These are phyloP conservation scores for Camelina laxa DNA, from an alignment of 345 rosid genomes.

Conservation along the genomic window DNA sequence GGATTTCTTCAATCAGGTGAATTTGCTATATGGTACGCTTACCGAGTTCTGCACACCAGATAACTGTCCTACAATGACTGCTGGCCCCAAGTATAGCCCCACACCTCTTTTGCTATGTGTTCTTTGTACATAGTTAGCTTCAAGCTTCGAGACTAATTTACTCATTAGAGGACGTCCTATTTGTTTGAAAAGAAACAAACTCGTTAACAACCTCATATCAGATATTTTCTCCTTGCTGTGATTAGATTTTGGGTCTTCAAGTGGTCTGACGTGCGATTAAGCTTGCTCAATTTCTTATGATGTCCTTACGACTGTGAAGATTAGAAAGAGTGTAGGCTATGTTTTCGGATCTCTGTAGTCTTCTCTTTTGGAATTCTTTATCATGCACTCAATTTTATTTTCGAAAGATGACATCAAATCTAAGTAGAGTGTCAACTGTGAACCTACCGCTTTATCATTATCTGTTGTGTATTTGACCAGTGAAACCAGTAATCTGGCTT, in stretches of 20 bases:
- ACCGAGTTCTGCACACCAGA: slow-evolving; percentile 97
- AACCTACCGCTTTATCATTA: neutral
- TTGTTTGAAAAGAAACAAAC: neutral
- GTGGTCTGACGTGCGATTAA: neutral
- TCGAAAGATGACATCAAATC: neutral
- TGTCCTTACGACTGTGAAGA: slow-evolving; percentile 2
- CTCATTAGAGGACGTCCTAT: neutral
- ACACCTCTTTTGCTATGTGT: slow-evolving; percentile 20
- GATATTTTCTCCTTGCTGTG: neutral
- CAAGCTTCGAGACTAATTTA: neutral
- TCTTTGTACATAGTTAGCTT: neutral
- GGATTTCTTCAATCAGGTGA: slow-evolving; percentile 99
- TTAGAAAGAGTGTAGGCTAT: slow-evolving; percentile 4
- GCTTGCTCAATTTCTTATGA: slow-evolving; percentile 2
- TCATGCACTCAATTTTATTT: slow-evolving; percentile 1
- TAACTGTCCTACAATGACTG: slow-evolving; percentile 98
- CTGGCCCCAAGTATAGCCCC: slow-evolving; percentile 93
- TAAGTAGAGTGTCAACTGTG: slow-evolving; percentile 6
- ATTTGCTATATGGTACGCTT: slow-evolving; percentile 96
- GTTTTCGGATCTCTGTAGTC: neutral
- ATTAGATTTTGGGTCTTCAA: slow-evolving; percentile 2
- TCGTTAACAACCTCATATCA: neutral
- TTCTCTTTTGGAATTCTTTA: neutral
- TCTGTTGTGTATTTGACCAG: neutral
- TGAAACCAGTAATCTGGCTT: neutral